Conservation (phyloP, 352 stramenopile genomes). For the Phytophthora ramorum region DNA sequence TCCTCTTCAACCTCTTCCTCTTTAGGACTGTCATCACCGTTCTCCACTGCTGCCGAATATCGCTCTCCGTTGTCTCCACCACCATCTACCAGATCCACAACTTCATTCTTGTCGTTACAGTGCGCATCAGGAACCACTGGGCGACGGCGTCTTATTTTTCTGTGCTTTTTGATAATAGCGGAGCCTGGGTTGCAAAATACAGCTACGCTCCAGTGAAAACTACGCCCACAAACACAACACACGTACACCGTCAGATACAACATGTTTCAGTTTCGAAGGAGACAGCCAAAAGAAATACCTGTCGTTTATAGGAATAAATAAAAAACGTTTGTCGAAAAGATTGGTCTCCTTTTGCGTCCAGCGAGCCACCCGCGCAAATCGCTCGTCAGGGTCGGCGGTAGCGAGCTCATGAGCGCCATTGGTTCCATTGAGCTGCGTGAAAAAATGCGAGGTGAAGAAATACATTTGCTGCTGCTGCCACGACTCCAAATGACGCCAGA, state of each 20-base stretch:
- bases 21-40: slow-evolving; percentile 12
- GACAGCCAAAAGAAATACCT: slow-evolving; percentile 39
- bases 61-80: slow-evolving; percentile 3
- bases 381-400: slow-evolving; percentile 46
- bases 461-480: slow-evolving; percentile 81
- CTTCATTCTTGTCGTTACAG: slow-evolving; percentile 17
- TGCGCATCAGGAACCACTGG: neutral
- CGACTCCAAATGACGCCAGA: slow-evolving; percentile 69
- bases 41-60: neutral
- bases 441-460: slow-evolving; percentile 97
- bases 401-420: slow-evolving; percentile 39
- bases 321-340: slow-evolving; percentile 86
- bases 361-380: slow-evolving; percentile 62
- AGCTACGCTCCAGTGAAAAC: slow-evolving; percentile 92
- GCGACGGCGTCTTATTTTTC: slow-evolving; percentile 24
- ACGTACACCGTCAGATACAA: slow-evolving; percentile 1
- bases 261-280: neutral
- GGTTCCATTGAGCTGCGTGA: slow-evolving; percentile 87
- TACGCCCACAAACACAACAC: slow-evolving; percentile 26
- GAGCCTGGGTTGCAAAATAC: slow-evolving; percentile 87
- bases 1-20: slow-evolving; percentile 53
- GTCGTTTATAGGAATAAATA: slow-evolving; percentile 93
- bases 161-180: slow-evolving; percentile 63
- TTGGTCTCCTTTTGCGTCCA: slow-evolving; percentile 89
- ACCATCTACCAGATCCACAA: slow-evolving; percentile 48